phyloP scores from a whole-genome alignment of 176 grass and related monocot species.

The Oryza glaberrima region DNA sequence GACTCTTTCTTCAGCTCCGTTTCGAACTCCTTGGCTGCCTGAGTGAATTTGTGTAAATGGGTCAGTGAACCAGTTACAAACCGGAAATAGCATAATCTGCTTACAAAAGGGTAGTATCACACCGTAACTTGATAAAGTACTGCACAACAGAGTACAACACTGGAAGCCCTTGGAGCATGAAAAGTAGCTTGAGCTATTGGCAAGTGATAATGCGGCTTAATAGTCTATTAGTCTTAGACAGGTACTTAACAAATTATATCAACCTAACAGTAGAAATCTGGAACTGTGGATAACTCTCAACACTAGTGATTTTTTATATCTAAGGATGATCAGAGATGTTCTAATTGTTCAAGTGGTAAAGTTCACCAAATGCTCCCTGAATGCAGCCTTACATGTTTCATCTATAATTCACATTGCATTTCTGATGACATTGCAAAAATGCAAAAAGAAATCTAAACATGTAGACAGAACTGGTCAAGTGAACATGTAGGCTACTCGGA shows the following conservation, averaged over 20 bases:
- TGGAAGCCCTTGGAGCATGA: background rate
- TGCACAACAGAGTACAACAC: background rate
- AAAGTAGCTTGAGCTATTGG: background rate
- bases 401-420: background rate
- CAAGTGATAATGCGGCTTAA: background rate
- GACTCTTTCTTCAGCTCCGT: conserved; percentile 71
- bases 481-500: background rate
- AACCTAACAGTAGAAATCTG: background rate
- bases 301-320: background rate
- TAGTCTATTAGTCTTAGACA: background rate
- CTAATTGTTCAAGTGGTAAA: background rate
- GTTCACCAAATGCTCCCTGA: conserved; percentile 2
- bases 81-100: background rate
- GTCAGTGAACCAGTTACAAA: background rate
- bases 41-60: conserved; percentile 14
- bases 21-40: conserved; percentile 91
- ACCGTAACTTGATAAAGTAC: background rate
- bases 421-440: background rate
- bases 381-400: background rate
- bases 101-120: background rate
- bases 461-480: background rate
- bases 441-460: background rate
- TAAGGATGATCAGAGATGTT: background rate
- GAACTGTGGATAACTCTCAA: background rate
- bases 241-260: background rate